phyloP scores from a whole-genome alignment of 805 yeast species.

The Metschnikowia gelsemii region DNA sequence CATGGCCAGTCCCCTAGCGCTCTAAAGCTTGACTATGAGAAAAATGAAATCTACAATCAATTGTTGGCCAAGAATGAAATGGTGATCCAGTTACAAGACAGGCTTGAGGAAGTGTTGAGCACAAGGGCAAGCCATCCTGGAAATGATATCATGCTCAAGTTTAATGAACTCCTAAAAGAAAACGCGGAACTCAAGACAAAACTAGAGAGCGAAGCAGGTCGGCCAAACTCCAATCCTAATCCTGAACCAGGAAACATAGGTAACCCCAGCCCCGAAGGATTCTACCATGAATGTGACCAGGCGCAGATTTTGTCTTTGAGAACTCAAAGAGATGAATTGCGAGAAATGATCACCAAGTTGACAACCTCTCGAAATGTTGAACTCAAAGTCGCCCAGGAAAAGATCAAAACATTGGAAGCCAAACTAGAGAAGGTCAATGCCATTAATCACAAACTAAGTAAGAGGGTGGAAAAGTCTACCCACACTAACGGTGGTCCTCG shows the following conservation, averaged over 20 bases:
- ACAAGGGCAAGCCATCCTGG: conserved; percentile 27
- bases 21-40: conserved; percentile 55
- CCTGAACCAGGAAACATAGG: no score
- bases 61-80: conserved; percentile 49
- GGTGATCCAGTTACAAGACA: conserved; percentile 47
- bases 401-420: conserved; percentile 32
- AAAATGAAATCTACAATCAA: conserved; percentile 50
- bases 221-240: neutral
- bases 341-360: conserved; percentile 40
- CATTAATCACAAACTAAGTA: conserved; percentile 37
- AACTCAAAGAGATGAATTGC: conserved; percentile 41
- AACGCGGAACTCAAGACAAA: conserved; percentile 40
- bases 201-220: conserved; percentile 3
- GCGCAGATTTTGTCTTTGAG: conserved; percentile 18
- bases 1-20: conserved; percentile 53
- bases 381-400: conserved; percentile 36
- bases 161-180: conserved; percentile 40
- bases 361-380: conserved; percentile 38
- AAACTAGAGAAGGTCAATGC: conserved; percentile 30
- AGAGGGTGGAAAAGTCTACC: conserved; percentile 21
- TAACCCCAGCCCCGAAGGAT: conserved; percentile 11
- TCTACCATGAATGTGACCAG: conserved; percentile 16
- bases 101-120: conserved; percentile 37
- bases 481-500: conserved; percentile 1
- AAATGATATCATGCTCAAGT: conserved; percentile 36